Evolutionary conservation across 148 eudicot genomes (phyloP).

Genomic region (Rhododendron williamsianum): DNA sequence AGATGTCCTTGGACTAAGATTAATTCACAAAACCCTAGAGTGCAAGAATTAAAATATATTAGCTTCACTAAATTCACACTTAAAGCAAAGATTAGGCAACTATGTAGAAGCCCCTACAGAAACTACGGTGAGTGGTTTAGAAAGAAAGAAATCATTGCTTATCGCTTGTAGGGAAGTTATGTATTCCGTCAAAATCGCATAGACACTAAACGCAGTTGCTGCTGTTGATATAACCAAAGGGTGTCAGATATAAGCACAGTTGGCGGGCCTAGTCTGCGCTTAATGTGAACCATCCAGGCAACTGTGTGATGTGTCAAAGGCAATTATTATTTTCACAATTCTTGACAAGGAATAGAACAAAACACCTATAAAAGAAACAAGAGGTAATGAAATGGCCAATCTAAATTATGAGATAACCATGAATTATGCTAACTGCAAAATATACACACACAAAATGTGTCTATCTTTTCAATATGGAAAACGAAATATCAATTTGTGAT

Average conservation of each 20-base stretch:
- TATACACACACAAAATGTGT: not conserved
- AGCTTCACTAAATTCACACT: not conserved
- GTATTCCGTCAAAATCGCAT: not conserved
- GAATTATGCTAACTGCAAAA: not conserved
- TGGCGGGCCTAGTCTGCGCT: not conserved
- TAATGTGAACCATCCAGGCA: not conserved
- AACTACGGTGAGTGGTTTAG: not conserved
- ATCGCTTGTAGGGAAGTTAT: not conserved
- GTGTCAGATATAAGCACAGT: not conserved
- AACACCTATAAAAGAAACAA: not conserved
- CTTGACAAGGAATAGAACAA: not conserved
- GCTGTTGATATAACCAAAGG: not conserved
- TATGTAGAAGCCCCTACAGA: not conserved
- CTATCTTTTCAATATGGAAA: not conserved
- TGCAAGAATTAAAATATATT: not conserved
- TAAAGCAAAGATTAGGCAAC: not conserved
- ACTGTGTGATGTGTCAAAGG: not conserved
- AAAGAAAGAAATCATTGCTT: not conserved
- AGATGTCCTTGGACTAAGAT: not conserved
- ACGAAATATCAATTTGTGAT: not conserved
- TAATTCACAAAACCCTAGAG: not conserved
- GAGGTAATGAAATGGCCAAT: not conserved
- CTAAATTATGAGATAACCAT: not conserved
- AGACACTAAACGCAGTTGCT: not conserved
- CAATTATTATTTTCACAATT: not conserved